Conservation (phyloP, 352 stramenopile genomes). For the Globisporangium abappressorium region DNA sequence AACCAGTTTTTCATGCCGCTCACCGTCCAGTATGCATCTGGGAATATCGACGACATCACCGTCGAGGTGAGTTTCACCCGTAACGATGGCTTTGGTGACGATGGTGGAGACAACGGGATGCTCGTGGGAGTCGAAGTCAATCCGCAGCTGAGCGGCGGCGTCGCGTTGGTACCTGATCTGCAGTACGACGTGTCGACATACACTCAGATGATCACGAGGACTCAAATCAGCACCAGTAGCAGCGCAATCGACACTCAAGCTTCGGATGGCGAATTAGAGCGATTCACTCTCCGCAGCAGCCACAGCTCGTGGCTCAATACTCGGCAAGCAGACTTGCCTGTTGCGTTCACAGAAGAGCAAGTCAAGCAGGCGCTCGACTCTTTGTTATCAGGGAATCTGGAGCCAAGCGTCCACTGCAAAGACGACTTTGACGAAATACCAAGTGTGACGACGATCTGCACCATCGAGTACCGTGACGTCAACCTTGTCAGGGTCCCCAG, state of each 20-base stretch:
- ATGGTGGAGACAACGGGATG: slow-evolving; percentile 16
- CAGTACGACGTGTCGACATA: slow-evolving; percentile 1
- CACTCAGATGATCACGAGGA: slow-evolving; percentile 15
- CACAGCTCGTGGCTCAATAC: slow-evolving; percentile 11
- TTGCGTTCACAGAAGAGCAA: slow-evolving; percentile 3
- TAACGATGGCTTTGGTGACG: background rate
- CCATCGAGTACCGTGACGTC: slow-evolving; percentile 5
- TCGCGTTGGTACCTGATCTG: background rate
- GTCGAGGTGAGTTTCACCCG: slow-evolving; percentile 15
- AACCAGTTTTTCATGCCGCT: slow-evolving; percentile 15
- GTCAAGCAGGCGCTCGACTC: slow-evolving; percentile 3
- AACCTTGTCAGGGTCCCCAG: slow-evolving; percentile 1
- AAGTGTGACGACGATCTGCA: slow-evolving; percentile 1
- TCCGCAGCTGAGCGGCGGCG: background rate
- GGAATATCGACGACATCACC: slow-evolving; percentile 17
- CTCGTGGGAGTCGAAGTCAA: slow-evolving; percentile 23
- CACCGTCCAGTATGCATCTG: slow-evolving; percentile 20
- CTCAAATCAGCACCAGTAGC: background rate
- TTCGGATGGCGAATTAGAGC: background rate
- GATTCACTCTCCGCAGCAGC: slow-evolving; percentile 7
- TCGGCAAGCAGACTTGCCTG: slow-evolving; percentile 2
- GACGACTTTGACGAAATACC: background rate
- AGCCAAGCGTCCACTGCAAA: background rate
- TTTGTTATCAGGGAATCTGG: background rate
- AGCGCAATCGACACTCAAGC: background rate